Conservation (phyloP, 2,329 filamentous ascomycete species). For the Sphaerostilbella broomeana region DNA sequence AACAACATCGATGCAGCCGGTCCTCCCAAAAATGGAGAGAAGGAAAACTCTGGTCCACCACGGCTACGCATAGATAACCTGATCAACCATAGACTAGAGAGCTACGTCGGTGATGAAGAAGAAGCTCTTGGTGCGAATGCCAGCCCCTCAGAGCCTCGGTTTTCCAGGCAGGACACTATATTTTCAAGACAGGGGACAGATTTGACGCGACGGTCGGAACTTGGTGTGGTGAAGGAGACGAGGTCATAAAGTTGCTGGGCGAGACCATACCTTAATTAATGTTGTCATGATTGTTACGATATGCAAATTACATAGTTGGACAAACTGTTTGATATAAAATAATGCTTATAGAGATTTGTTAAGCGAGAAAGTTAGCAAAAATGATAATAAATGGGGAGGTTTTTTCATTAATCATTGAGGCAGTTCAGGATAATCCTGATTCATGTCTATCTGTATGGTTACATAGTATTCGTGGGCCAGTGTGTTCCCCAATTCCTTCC, state of each 20-base stretch:
- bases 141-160: background rate
- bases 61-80: slow-evolving; percentile 34
- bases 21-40: slow-evolving; percentile 31
- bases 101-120: background rate
- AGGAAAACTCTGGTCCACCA: slow-evolving; percentile 31
- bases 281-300: slow-evolving; percentile 11
- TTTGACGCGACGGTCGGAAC: background rate
- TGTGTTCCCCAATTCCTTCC: no score
- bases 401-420: no score
- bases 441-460: no score
- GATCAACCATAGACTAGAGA: slow-evolving; percentile 27
- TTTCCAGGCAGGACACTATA: slow-evolving; percentile 2
- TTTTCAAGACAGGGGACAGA: slow-evolving; percentile 7
- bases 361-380: no score
- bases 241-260: slow-evolving; percentile 2
- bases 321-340: no score
- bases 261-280: slow-evolving; percentile 9
- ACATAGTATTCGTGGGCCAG: no score
- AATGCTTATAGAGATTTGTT: no score
- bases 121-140: background rate
- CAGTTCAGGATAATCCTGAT: no score
- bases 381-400: no score
- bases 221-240: no score
- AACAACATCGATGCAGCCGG: slow-evolving; percentile 24
- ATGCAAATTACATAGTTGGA: no score